These are phyloP conservation scores for Peltaster fructicola DNA, from an alignment of 2,329 filamentous ascomycete genomes.

Conservation along the genomic window DNA sequence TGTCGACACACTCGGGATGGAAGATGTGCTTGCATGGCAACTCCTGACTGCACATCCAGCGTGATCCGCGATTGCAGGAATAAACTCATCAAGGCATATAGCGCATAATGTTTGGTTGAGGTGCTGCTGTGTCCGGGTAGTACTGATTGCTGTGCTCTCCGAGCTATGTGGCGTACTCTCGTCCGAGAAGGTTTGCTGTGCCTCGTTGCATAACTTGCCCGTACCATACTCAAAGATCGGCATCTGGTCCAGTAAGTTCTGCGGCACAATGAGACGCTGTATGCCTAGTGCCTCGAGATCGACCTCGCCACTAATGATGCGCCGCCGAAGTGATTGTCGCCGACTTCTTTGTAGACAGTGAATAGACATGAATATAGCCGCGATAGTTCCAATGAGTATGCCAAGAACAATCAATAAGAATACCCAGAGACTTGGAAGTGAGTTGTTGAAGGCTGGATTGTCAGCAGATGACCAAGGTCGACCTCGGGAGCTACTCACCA, in stretches of 20 bases:
- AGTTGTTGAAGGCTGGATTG: conserved; percentile 8
- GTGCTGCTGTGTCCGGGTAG: too few relatives aligned
- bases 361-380: conserved; percentile 56
- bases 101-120: conserved; percentile 66
- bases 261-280: conserved; percentile 61
- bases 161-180: too few relatives aligned
- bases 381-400: conserved; percentile 53
- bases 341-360: conserved; percentile 59
- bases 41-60: conserved; percentile 53
- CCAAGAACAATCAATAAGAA: conserved; percentile 55
- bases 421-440: conserved; percentile 61
- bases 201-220: too few relatives aligned
- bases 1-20: conserved; percentile 80
- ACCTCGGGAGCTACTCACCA: conserved; percentile 16
- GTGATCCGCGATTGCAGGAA: conserved; percentile 15
- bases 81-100: conserved; percentile 77
- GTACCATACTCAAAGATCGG: conserved; percentile 56
- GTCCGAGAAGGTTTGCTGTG: too few relatives aligned
- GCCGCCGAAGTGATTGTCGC: conserved; percentile 46
- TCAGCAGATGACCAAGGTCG: conserved; percentile 1
- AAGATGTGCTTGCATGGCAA: conserved; percentile 85
- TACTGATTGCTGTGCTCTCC: too few relatives aligned
- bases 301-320: conserved; percentile 61
- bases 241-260: conserved; percentile 51
- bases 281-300: conserved; percentile 77